These are phyloP conservation scores for Medicago lupulina DNA, from an alignment of 306 rosid species.

Conservation along the genomic window DNA sequence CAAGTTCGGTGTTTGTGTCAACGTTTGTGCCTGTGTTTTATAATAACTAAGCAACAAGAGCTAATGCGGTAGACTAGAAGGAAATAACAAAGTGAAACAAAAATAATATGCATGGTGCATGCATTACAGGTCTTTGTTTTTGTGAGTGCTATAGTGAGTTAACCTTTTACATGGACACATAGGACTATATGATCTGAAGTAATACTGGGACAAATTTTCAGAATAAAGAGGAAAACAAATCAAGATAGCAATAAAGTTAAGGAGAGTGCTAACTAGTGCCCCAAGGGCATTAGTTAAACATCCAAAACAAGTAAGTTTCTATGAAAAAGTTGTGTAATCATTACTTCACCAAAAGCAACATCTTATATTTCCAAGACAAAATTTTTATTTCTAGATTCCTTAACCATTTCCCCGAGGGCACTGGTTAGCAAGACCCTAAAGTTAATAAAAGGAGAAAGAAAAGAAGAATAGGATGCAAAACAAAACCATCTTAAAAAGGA, in stretches of 20 bases:
- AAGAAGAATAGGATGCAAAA: constrained; percentile 10
- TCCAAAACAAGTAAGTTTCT: too few relatives aligned
- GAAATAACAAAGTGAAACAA: background rate
- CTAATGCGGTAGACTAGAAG: background rate
- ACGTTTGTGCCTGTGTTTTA: background rate
- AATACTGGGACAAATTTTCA: constrained; percentile 10
- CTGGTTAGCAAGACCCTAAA: too few relatives aligned
- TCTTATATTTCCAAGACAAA: too few relatives aligned
- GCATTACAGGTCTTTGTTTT: background rate
- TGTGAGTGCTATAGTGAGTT: background rate
- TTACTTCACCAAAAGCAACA: too few relatives aligned
- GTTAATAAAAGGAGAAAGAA: constrained; percentile 7
- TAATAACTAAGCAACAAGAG: background rate
- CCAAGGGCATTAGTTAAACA: too few relatives aligned
- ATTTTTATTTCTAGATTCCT: too few relatives aligned
- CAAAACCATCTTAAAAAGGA: constrained; percentile 22
- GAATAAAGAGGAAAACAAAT: background rate
- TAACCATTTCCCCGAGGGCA: too few relatives aligned
- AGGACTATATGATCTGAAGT: background rate
- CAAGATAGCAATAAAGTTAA: background rate
- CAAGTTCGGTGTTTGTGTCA: background rate
- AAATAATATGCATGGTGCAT: background rate
- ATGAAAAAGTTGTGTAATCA: too few relatives aligned
- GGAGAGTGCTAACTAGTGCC: too few relatives aligned
- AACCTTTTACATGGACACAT: constrained; percentile 14